Evolutionary conservation across 768 basidiomycete species (phyloP), one percentile per base, ranked within the genome.

Genomic region (Kondoa subrosea): DNA sequence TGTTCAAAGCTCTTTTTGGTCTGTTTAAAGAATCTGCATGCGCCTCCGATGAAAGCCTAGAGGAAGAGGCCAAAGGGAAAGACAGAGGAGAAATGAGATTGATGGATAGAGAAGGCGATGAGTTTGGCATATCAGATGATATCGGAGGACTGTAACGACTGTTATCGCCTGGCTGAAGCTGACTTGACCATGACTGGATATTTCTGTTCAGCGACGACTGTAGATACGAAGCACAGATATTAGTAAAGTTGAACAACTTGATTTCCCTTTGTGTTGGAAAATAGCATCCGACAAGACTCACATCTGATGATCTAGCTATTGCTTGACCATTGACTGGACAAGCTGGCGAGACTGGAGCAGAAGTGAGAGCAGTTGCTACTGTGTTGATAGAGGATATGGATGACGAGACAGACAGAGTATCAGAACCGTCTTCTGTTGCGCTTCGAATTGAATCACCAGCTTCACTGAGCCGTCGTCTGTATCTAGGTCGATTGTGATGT

Each of bases 1-100:
- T 72, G 67, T 73, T 73, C 15, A 71, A 68, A 27, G 62, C 59
- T 17, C 72, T 66, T 0, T 71, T 63, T 8, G 40, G 40, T 21
- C n/a, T n/a, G n/a, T 50, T 50, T 21, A 8, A 21, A 50, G 8
- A 21, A 50, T 50, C 40, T 50, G 8, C 40, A 8, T 50, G n/a
- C 40, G 8, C 8, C 40, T 50, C 12, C 8, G 8, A 8, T 50
- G 40, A 50, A 21, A 50, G 40, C 40, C 8, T 50, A 21, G 21
- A 50, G 40, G 40, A n/a, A n/a, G 40, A 50, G 21, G 40, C 21
- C 40, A 21, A 50, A 21, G 40, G 40, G 21, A 50, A 50, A 50
- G 40, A 50, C 8, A 21, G 40, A 8, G 40, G 40, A 50, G n/a
- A n/a, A n/a, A n/a, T 50, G 40, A 50, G 40, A 50, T n/a, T n/a